These are phyloP conservation scores for Fraxinus platypoda DNA, from an alignment of 305 asterid species.

Conservation along the genomic window DNA sequence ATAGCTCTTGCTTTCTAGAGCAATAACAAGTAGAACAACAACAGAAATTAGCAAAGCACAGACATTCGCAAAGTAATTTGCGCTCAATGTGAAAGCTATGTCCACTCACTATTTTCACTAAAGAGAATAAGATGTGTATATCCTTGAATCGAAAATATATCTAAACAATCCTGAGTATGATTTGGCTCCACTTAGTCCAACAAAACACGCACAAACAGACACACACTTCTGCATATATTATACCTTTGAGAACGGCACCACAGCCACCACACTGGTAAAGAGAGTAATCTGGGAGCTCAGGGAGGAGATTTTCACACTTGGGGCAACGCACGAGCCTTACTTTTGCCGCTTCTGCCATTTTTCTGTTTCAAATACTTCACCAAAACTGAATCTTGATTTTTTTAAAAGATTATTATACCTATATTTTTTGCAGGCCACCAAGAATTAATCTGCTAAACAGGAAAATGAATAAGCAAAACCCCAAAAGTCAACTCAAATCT, in stretches of 20 bases:
- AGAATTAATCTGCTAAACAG: slow-evolving; percentile 21
- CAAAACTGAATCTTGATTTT: background rate
- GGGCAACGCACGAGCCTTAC: slow-evolving; percentile 90
- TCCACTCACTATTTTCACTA: background rate
- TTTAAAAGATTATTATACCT: slow-evolving; percentile 1
- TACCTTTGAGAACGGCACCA: slow-evolving; percentile 84
- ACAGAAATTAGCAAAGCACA: background rate
- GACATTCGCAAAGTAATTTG: background rate
- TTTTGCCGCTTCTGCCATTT: slow-evolving; percentile 64
- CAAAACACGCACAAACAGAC: slow-evolving; percentile 6
- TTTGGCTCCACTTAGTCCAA: background rate
- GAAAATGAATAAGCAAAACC: slow-evolving; percentile 3
- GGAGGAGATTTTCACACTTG: slow-evolving; percentile 82
- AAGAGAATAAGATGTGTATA: background rate
- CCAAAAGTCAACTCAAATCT: slow-evolving; percentile 30
- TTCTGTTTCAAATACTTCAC: slow-evolving; percentile 23
- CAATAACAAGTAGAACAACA: background rate
- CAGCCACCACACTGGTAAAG: slow-evolving; percentile 92
- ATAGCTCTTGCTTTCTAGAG: background rate
- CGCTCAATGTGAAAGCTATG: background rate
- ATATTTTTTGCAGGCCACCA: slow-evolving; percentile 17
- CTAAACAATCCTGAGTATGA: background rate
- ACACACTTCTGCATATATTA: slow-evolving; percentile 1
- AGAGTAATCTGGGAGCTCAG: slow-evolving; percentile 74
- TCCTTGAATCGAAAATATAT: background rate